Evolutionary conservation across 441 rosid species (phyloP).

Genomic region (Adansonia madagascariensis): DNA sequence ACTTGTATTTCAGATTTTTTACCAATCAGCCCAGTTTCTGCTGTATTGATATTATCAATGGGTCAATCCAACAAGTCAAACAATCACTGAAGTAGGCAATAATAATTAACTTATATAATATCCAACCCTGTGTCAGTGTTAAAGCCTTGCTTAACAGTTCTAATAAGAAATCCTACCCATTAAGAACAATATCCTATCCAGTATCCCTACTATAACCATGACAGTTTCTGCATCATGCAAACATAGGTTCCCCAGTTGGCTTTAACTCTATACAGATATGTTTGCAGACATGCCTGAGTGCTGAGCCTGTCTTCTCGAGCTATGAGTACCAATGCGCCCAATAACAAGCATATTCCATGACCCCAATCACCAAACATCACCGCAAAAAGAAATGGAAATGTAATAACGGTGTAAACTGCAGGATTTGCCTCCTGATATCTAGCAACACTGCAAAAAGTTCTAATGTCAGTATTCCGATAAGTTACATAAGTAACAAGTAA

Average conservation of each 20-base stretch:
- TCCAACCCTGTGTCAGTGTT: conserved; percentile 4
- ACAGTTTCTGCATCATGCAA: neutral
- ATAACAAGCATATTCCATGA: conserved; percentile 93
- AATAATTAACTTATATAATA: conserved; percentile 1
- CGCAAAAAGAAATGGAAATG: conserved; percentile 97
- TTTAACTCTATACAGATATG: conserved; percentile 29
- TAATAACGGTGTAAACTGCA: conserved; percentile 79
- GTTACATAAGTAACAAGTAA: conserved; percentile 27
- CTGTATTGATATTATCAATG: neutral
- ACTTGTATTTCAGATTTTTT: conserved; percentile 9
- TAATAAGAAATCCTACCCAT: conserved; percentile 10
- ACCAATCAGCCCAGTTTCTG: neutral
- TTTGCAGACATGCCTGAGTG: conserved; percentile 59
- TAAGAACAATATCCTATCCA: conserved; percentile 17
- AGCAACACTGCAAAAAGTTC: conserved; percentile 73
- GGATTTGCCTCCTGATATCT: conserved; percentile 97
- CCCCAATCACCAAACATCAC: conserved; percentile 99
- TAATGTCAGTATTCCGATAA: conserved; percentile 35
- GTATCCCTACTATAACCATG: conserved; percentile 3
- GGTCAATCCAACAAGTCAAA: neutral
- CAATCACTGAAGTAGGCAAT: neutral
- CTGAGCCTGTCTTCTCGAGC: conserved; percentile 79
- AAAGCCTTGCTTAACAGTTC: neutral
- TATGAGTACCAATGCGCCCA: conserved; percentile 84
- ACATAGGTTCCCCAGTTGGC: neutral